Conservation (phyloP, 345 rosid genomes). For the Citrus reticulata region DNA sequence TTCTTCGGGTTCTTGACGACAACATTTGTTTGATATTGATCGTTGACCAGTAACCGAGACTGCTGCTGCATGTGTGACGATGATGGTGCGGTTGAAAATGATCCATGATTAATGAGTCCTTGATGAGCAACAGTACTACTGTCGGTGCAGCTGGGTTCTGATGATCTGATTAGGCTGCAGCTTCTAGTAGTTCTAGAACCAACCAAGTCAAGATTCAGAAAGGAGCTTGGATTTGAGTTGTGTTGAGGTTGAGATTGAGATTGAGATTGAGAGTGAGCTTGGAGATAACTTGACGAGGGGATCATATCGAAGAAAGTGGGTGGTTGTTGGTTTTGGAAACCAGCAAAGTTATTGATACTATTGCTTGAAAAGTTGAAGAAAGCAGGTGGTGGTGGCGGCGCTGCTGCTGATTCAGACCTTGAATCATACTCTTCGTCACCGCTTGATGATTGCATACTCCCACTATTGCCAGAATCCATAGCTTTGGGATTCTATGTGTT, state of each 20-base stretch:
- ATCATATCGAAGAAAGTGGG: constrained; percentile 29
- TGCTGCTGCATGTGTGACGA: constrained; percentile 23
- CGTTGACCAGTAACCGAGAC: not conserved
- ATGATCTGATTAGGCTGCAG: not conserved
- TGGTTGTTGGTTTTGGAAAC: constrained; percentile 9
- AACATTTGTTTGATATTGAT: constrained; percentile 18
- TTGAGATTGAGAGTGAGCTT: constrained; percentile 31
- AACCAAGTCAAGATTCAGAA: constrained; percentile 27
- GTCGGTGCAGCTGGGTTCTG: constrained; percentile 23
- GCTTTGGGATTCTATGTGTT: not conserved
- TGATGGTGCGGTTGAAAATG: constrained; percentile 2
- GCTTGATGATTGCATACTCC: constrained; percentile 71
- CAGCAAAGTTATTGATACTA: constrained; percentile 4
- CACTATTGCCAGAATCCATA: constrained; percentile 87
- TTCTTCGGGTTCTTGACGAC: constrained; percentile 63
- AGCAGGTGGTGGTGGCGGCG: not conserved
- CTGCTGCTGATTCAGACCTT: constrained; percentile 26
- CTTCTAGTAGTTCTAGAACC: constrained; percentile 19
- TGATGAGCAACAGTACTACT: constrained; percentile 8
- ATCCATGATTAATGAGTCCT: constrained; percentile 5
- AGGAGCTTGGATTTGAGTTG: constrained; percentile 24
- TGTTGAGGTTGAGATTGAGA: constrained; percentile 19
- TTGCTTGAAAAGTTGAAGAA: constrained; percentile 32
- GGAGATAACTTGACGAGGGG: constrained; percentile 25
- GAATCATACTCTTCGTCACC: constrained; percentile 67